Conservation (phyloP, 202 grass and related monocot genomes). For the Carex arenaria region DNA sequence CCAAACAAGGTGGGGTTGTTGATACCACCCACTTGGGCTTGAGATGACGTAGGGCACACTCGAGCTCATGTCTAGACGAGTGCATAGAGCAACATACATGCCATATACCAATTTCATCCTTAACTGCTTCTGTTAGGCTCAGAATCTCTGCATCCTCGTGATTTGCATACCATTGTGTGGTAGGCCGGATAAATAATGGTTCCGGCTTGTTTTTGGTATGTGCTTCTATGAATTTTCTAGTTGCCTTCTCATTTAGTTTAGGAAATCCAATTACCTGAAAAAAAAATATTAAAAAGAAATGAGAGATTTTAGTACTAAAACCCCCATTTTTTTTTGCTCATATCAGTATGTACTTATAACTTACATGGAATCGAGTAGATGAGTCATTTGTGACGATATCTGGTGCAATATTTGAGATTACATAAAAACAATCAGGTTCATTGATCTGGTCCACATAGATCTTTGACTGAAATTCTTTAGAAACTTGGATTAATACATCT, state of each 20-base stretch:
- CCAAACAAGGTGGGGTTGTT: constrained; percentile 53
- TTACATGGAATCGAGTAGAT: constrained; percentile 44
- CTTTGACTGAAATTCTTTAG: constrained; percentile 41
- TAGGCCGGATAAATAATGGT: constrained; percentile 54
- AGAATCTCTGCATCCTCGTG: not conserved
- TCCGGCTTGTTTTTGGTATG: constrained; percentile 30
- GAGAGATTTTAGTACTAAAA: not conserved
- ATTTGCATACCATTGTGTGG: constrained; percentile 49
- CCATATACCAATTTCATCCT: constrained; percentile 55
- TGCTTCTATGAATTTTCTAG: constrained; percentile 32
- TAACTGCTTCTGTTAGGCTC: constrained; percentile 28
- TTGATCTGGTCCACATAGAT: constrained; percentile 39
- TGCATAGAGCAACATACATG: constrained; percentile 64
- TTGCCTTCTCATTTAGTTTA: constrained; percentile 30
- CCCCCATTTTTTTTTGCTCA: not conserved
- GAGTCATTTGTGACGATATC: constrained; percentile 46
- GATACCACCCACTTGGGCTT: constrained; percentile 66
- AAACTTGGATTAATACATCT: constrained; percentile 57
- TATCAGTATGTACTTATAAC: too few species aligned
- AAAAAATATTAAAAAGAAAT: not conserved
- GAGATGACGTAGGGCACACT: constrained; percentile 39
- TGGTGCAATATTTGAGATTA: constrained; percentile 36
- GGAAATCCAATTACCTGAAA: constrained; percentile 46
- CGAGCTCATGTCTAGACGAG: constrained; percentile 55
- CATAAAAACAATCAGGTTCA: constrained; percentile 38